Percentiles rank a stretch among this genome's conserved stretches.
phyloP scores from a whole-genome alignment of 192 early-diverging fungal genomes.

The Gigaspora rosea region DNA sequence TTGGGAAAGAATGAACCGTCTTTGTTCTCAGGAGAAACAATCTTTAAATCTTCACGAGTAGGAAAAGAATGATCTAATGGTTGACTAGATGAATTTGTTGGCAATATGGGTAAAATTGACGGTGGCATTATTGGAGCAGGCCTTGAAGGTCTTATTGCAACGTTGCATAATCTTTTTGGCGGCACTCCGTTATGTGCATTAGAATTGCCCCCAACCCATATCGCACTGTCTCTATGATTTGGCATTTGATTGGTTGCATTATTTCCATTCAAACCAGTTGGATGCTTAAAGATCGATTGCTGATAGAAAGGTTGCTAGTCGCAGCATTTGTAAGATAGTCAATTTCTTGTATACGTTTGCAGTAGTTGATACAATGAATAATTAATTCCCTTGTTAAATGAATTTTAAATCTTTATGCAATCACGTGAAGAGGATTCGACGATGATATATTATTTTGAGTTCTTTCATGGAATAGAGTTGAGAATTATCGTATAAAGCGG shows the following conservation, averaged over 20 bases:
- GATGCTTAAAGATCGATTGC: constrained; percentile 33
- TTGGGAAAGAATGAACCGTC: background rate
- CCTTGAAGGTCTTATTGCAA: constrained; percentile 24
- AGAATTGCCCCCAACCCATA: constrained; percentile 25
- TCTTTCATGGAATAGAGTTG: too few species aligned
- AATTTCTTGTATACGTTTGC: constrained; percentile 67
- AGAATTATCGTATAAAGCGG: too few species aligned
- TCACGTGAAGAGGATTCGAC: too few species aligned
- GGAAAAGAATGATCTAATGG: constrained; percentile 1
- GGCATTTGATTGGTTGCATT: constrained; percentile 6
- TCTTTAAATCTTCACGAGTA: background rate
- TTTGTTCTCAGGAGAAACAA: background rate
- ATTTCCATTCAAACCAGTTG: constrained; percentile 9
- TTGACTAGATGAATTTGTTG: constrained; percentile 19
- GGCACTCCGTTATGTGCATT: background rate
- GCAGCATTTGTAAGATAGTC: constrained; percentile 54
- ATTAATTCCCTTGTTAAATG: too few species aligned
- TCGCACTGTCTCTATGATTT: background rate
- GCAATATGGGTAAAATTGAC: constrained; percentile 6
- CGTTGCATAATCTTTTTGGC: background rate
- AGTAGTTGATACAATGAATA: too few species aligned
- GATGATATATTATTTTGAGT: too few species aligned
- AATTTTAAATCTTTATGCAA: too few species aligned
- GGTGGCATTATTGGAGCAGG: constrained; percentile 13
- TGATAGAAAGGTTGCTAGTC: constrained; percentile 36